Evolutionary conservation across 345 rosid species (phyloP).

Genomic region (Syzygium aromaticum): DNA sequence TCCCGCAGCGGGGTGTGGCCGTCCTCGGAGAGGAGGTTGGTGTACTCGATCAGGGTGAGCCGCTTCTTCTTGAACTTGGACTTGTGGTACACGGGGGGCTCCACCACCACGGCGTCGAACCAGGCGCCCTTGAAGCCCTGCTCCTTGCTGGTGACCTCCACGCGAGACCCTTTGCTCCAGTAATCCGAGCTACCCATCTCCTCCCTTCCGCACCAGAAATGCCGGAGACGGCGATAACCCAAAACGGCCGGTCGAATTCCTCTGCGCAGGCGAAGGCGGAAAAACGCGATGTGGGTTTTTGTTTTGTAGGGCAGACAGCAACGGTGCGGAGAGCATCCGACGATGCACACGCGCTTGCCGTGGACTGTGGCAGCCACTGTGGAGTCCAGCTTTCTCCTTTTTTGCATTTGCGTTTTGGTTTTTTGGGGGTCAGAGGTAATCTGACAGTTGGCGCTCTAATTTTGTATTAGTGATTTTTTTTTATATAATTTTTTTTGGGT

Average conservation of each 20-base stretch:
- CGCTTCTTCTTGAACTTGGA: not conserved
- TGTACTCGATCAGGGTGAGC: slow-evolving; percentile 1
- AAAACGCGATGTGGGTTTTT: too few relatives aligned
- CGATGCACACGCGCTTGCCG: not conserved
- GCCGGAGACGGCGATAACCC: not conserved
- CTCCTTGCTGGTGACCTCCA: slow-evolving; percentile 4
- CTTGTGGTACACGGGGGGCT: not conserved
- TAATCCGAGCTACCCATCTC: not conserved
- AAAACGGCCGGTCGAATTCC: too few relatives aligned
- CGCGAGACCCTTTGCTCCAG: not conserved
- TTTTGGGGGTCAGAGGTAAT: not conserved
- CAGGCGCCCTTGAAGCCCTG: slow-evolving; percentile 2
- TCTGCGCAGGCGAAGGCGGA: too few relatives aligned
- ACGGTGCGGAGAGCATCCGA: too few relatives aligned
- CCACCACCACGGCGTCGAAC: slow-evolving; percentile 1
- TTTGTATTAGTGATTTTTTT: too few relatives aligned
- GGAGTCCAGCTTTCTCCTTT: not conserved
- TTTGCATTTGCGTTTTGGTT: fast-evolving
- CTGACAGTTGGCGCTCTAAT: too few relatives aligned
- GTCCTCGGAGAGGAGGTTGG: slow-evolving; percentile 1
- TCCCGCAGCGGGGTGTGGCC: not conserved
- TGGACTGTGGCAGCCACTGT: not conserved
- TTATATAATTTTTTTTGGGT: too few relatives aligned
- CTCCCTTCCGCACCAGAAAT: not conserved
- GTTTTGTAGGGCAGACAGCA: not conserved